phyloP scores from a whole-genome alignment of 495 filamentous ascomycete species.

The Alectoria sarmentosa region DNA sequence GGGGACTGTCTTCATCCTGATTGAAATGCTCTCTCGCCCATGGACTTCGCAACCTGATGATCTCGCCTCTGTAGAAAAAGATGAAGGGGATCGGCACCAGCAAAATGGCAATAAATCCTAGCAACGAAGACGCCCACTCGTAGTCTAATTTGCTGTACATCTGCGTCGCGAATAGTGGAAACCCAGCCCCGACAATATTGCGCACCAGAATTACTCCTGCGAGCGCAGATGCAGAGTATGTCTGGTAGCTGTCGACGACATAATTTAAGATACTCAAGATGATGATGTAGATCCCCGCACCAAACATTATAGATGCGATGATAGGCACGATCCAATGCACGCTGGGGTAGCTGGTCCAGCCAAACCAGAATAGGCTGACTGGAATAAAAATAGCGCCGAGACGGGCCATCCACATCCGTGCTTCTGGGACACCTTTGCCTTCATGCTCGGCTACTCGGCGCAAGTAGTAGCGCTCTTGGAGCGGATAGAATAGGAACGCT shows the following conservation, averaged over 20 bases:
- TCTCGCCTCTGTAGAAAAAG: conserved; percentile 21
- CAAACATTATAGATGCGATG: conserved; percentile 58
- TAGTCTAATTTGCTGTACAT: conserved; percentile 52
- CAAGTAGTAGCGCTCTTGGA: no score
- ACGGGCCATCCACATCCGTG: no score
- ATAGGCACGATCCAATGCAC: conserved; percentile 63
- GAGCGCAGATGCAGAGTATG: conserved; percentile 63
- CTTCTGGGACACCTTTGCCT: no score
- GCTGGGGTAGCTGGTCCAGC: conserved; percentile 49
- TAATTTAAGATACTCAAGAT: conserved; percentile 58
- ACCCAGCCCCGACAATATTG: conserved; percentile 52
- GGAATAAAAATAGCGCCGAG: no score
- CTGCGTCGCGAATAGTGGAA: conserved; percentile 37
- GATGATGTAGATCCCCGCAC: conserved; percentile 54
- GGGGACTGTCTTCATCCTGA: background rate
- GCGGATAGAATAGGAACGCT: conserved; percentile 27
- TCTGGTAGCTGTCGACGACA: conserved; percentile 65
- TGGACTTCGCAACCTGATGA: conserved; percentile 30
- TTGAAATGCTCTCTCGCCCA: conserved; percentile 39
- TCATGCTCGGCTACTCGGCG: no score
- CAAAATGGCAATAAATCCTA: conserved; percentile 44
- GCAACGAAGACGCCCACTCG: conserved; percentile 50
- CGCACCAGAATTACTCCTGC: conserved; percentile 56
- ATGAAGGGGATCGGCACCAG: conserved; percentile 35
- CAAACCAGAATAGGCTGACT: conserved; percentile 71